Evolutionary conservation across 352 stramenopile genomes (phyloP).

Genomic region (Phytophthora sp.): DNA sequence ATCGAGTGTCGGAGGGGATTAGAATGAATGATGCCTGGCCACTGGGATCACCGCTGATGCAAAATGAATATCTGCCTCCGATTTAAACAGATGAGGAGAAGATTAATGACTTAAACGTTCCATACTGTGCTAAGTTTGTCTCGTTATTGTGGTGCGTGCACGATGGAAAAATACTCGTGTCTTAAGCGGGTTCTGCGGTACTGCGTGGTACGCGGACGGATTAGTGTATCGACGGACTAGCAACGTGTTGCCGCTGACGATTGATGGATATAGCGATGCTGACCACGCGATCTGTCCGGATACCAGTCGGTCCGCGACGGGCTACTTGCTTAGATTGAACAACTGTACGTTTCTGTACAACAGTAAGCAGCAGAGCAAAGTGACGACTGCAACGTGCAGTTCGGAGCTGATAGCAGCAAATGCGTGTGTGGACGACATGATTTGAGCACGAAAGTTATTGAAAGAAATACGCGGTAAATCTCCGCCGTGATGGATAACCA

Average conservation of each 20-base stretch:
- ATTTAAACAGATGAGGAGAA: not conserved
- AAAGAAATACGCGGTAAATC: not conserved
- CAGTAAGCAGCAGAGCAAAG: slow-evolving; percentile 4
- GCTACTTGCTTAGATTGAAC: slow-evolving; percentile 1
- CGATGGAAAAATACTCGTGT: not conserved
- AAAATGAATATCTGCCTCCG: not conserved
- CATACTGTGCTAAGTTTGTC: not conserved
- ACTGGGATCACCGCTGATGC: not conserved
- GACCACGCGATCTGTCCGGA: slow-evolving; percentile 3
- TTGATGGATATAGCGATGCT: not conserved
- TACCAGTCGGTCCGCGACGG: slow-evolving; percentile 5
- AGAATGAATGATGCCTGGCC: not conserved
- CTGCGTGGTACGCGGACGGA: not conserved
- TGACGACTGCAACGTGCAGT: not conserved
- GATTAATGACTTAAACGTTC: not conserved
- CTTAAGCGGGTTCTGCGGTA: not conserved
- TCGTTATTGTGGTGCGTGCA: not conserved
- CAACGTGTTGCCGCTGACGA: not conserved
- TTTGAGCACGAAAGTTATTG: not conserved
- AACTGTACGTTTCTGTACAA: not conserved
- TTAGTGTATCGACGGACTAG: not conserved
- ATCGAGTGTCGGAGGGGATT: not conserved
- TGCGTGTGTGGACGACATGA: not conserved
- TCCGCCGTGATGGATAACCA: not conserved
- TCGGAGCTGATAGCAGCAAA: not conserved